Base-by-base conservation (phyloP, 306 rosid species). In the Corylus heterophylla region DNA sequence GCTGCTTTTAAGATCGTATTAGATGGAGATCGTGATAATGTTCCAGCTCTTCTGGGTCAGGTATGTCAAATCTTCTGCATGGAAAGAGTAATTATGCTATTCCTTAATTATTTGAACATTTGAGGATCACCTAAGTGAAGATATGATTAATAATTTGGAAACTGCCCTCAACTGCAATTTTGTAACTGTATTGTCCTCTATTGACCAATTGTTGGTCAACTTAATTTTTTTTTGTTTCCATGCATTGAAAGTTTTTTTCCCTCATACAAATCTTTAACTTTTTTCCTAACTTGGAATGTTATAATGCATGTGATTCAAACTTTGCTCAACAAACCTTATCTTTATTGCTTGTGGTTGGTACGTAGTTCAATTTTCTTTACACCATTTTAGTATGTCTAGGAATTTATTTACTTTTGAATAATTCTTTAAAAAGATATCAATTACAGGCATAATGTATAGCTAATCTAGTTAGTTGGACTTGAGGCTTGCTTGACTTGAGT, bases 11-110 rank as follows among this genome's bases (percentile, higher is more conserved):
- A 91, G 86, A 96, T 96, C 84, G 99, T 96, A 73, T 87, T 96
- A 81, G 98, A 93, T 42, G 99, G 94, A 80, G 97, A 89, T 66
- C 92, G 89, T 64, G 98, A 96, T 85, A 93, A 93, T 78, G 94
- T 96, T 81, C 98, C 99, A 4, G 97, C 99, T 76, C 98, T 96
- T 82, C 83, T 91, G 84, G 99, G 99, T 79, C 98, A 91, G 93
- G 98, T 95, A 86, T 75, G 54, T 49, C 14, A 20, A 48, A 18
- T 54, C 52, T 79, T 78, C 73, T 79, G 49, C 78, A 22, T 31
- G 55, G 50, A 52, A 47, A 71, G 54, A 61, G 66, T 64, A 63
- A 63, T 71, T 67, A n/a, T 48, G 52, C 54, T 74, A 37, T 9
- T 47, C 48, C 7, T 31, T 61, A 39, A 25, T 67, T 67, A 3